Percentiles rank a stretch among this genome's conserved stretches.
phyloP scores from a whole-genome alignment of 495 filamentous ascomycete species.

The Daldinia loculata region DNA sequence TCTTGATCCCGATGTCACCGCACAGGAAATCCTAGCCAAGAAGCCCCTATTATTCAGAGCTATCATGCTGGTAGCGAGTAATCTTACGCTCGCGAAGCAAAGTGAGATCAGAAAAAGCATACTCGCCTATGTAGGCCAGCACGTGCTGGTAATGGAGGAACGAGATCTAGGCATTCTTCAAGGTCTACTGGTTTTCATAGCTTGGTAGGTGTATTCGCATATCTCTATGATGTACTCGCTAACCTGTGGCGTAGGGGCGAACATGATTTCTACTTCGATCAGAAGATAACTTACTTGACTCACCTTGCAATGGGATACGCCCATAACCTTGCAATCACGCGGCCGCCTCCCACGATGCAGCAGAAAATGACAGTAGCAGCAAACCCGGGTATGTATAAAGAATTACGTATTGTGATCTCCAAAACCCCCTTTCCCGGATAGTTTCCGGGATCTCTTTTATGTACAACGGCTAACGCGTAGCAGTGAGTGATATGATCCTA shows the following conservation, averaged over 20 bases:
- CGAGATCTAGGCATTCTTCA: constrained; percentile 46
- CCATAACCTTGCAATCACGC: constrained; percentile 48
- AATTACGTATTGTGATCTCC: neutral
- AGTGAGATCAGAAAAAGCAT: constrained; percentile 42
- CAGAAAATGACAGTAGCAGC: constrained; percentile 36
- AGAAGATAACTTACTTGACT: constrained; percentile 41
- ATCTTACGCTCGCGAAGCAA: constrained; percentile 42
- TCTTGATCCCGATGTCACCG: constrained; percentile 39
- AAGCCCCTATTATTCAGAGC: constrained; percentile 46
- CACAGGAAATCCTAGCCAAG: constrained; percentile 34
- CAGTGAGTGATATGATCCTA: neutral
- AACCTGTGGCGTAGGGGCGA: constrained; percentile 27
- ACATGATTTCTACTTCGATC: constrained; percentile 42
- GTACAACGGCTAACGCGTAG: neutral
- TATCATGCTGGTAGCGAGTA: constrained; percentile 41
- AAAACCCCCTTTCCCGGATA: neutral
- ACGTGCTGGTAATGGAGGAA: constrained; percentile 45
- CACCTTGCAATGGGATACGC: constrained; percentile 48
- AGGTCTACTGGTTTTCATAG: constrained; percentile 45
- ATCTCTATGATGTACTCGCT: neutral
- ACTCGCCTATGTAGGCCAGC: constrained; percentile 46
- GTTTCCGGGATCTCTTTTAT: neutral
- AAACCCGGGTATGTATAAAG: constrained; percentile 4
- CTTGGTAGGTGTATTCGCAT: constrained; percentile 36
- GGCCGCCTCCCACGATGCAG: constrained; percentile 27